Conservation (phyloP, 768 basidiomycete species). For the Boletus sp. region DNA sequence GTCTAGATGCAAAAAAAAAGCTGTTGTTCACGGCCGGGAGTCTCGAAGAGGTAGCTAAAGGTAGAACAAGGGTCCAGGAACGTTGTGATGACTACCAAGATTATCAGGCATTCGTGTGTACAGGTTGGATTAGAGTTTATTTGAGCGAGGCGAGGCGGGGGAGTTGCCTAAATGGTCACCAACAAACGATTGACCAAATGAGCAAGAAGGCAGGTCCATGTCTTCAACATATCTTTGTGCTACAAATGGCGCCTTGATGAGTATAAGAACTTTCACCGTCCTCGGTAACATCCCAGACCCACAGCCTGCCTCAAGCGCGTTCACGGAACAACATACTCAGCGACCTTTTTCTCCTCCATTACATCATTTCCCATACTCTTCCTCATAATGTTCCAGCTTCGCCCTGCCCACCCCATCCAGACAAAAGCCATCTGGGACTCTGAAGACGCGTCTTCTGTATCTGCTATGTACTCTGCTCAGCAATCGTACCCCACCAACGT, state of each 20-base stretch:
- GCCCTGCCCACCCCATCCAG: constrained; percentile 35
- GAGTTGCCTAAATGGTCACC: constrained; percentile 29
- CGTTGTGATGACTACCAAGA: constrained; percentile 31
- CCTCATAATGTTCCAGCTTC: constrained; percentile 35
- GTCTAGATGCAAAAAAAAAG: constrained; percentile 10
- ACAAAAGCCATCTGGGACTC: constrained; percentile 38
- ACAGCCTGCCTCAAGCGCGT: constrained; percentile 10
- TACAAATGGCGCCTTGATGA: constrained; percentile 22
- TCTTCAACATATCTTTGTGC: constrained; percentile 35
- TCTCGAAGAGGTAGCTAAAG: constrained; percentile 17
- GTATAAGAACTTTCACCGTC: constrained; percentile 30
- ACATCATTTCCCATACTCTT: constrained; percentile 12
- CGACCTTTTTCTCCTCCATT: constrained; percentile 23
- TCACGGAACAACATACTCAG: constrained; percentile 15
- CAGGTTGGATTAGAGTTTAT: constrained; percentile 21
- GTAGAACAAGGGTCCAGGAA: constrained; percentile 30
- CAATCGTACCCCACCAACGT: constrained; percentile 37
- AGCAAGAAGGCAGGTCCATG: constrained; percentile 25
- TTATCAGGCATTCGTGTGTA: constrained; percentile 9
- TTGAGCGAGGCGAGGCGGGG: constrained; percentile 11
- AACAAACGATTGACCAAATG: constrained; percentile 38
- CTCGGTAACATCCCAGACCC: constrained; percentile 13
- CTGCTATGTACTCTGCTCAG: constrained; percentile 32
- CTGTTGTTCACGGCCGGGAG: not conserved
- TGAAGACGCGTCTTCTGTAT: constrained; percentile 26